Evolutionary conservation across 192 early-diverging fungal species (phyloP).

Genomic region (Podila minutissima): DNA sequence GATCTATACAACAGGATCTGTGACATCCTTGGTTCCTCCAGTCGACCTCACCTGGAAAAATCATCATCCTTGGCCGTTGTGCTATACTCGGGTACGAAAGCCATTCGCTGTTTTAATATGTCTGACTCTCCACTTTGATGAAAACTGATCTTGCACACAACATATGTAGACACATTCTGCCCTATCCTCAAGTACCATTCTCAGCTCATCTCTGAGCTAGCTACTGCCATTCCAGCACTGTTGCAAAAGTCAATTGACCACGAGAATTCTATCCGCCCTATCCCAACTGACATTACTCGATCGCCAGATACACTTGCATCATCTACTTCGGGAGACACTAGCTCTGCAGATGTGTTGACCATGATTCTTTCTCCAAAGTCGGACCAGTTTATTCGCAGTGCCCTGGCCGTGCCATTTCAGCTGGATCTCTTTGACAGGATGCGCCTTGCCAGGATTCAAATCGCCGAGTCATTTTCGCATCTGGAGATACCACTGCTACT

Average conservation of each 20-base stretch:
- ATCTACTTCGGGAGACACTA: no score
- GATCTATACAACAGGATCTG: conserved; percentile 6
- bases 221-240: conserved; percentile 15
- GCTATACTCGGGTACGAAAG: conserved; percentile 16
- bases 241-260: neutral
- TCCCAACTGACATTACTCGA: no score
- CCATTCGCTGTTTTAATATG: neutral
- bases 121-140: neutral
- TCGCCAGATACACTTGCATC: no score
- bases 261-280: no score
- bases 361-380: conserved; percentile 29
- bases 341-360: neutral
- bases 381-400: conserved; percentile 4
- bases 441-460: conserved; percentile 15
- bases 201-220: conserved; percentile 29
- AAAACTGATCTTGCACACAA: neutral
- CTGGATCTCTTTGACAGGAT: conserved; percentile 28
- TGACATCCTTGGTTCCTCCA: no score
- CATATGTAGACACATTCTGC: conserved; percentile 21
- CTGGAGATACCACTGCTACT: neutral
- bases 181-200: conserved; percentile 37
- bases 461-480: neutral
- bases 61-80: neutral
- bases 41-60: no score
- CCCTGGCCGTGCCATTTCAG: conserved; percentile 29